Evolutionary conservation across 2,329 filamentous ascomycete species (phyloP), one percentile per base, ranked within the genome.

Genomic region (Emericellopsis cladophorae): DNA sequence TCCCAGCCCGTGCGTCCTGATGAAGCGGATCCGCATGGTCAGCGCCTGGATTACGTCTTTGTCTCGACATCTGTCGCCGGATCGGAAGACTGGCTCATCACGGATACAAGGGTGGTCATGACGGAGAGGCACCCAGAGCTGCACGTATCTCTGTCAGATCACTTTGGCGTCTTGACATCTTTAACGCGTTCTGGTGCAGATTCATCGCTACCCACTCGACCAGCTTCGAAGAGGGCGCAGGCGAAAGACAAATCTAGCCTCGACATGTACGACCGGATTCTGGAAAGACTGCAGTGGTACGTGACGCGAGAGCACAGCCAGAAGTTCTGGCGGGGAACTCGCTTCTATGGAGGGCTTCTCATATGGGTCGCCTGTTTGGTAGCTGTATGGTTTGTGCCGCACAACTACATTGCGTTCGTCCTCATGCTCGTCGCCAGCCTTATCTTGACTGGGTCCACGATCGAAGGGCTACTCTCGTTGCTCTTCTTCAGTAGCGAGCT

Each of bases 11-110:
- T 94, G 7, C 67, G 81, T n/a, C 71, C 74, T 0, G 71, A 81
- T 37, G 74, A 76, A 0, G 60, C 69, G 4, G 89, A 95, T 55
- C 77, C 76, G 0, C 70, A 68, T 21, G 90, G 84, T n/a, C 90
- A 95, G 58, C 72, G 92, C 18, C 72, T 96, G 37, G 92, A 98
- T 62, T 98, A 98, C 61, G 83, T 98, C 53, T 96, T 98, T 61
- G 81, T 86, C 49, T 76, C 74, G 2, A 72, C 74, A 11, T 73
- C 69, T 55, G n/a, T 21, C 14, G 21, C 35, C 9, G 35, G 35
- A 10, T 14, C 16, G 10, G 16, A 15, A 14, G 36, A 18, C 3
- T 95, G 89, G 88, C 65, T 74, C 11, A 77, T 95, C 44, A 70
- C 78, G 44, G 69, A 73, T 7, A 81, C 76, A 4, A 72, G 76